Evolutionary conservation across 2,329 filamentous ascomycete species (phyloP), one percentile per base, ranked within the genome.

Genomic region (Penicillium polonicum): DNA sequence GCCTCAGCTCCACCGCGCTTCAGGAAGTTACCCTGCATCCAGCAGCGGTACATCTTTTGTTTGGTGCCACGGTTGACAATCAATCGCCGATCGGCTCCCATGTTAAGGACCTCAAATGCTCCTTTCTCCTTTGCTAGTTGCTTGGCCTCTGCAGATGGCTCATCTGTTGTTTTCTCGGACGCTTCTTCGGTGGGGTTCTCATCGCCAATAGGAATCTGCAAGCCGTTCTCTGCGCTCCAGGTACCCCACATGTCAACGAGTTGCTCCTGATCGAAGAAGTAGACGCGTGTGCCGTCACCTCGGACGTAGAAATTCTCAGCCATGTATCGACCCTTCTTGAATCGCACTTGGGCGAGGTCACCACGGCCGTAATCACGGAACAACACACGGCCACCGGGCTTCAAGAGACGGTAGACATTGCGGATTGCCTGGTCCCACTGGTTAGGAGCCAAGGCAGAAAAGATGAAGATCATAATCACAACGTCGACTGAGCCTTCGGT

Each of bases 1-100:
- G 38, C 17, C 41, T 60, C 36, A 13, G 56, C 6, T 5, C 41
- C 59, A 23, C 53, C 64, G n/a, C 67, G 69, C 60, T 79, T 79
- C 48, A 60, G 62, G 60, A 80, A 79, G 31, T 77, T 73, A 5
- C 75, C 78, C 60, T 80, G 78, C 59, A 80, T 73, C 71, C 94
- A 99, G 79, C 93, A 97, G 60, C 94, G 86, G 76, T 97, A 97
- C 94, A 99, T 99, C 78, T 97, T 99, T 48, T 96, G 80, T 76
- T 92, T 89, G 69, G 88, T 85, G 54, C 92, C 90, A 63, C 94
- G 86, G 74, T 99, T 99, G 55, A 99, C 91, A 55, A 99, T 82
- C 79, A 99, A 83, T 59, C 94, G 86, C 64, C 91, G 87, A 73
- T 99, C 94, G 55, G 93, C 83, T 27, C 88, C 94, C 36, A 97